These are phyloP conservation scores for Lunularia cruciata DNA, from an alignment of 225 moss, liverwort and hornwort genomes.

Conservation along the genomic window DNA sequence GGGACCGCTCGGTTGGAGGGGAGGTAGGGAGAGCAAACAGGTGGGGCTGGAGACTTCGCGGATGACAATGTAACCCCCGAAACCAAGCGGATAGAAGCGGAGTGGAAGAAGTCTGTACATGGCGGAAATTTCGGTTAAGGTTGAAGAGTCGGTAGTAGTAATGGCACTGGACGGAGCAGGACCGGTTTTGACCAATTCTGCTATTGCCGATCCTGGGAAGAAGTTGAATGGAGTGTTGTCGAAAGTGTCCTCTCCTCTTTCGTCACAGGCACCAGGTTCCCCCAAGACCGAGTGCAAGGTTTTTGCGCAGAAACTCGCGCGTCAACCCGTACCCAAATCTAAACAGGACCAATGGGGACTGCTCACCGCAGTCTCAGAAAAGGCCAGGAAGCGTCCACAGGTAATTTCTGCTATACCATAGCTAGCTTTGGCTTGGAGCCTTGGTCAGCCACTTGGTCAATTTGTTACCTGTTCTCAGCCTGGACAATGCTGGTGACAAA, in stretches of 20 bases:
- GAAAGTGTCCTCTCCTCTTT: conserved; percentile 18
- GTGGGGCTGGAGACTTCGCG: too few relatives aligned
- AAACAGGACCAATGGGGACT: conserved; percentile 74
- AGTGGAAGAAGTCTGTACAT: background rate
- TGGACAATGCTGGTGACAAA: too few relatives aligned
- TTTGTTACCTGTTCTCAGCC: background rate
- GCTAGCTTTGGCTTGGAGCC: background rate
- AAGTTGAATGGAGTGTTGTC: conserved; percentile 19
- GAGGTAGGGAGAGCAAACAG: too few relatives aligned
- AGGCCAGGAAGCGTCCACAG: conserved; percentile 67
- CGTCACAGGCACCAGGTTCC: conserved; percentile 28
- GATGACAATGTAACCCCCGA: background rate
- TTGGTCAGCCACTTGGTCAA: background rate
- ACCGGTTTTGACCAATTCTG: background rate
- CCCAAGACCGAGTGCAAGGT: conserved; percentile 48
- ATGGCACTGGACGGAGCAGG: conserved; percentile 11
- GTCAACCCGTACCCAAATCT: conserved; percentile 54
- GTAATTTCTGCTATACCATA: conserved; percentile 28
- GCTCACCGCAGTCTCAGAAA: conserved; percentile 72
- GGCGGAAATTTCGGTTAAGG: background rate
- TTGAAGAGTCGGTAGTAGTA: background rate
- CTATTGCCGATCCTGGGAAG: conserved; percentile 20
- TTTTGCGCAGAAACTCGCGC: conserved; percentile 52
- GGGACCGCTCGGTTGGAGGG: too few relatives aligned
- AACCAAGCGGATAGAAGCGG: too few relatives aligned